phyloP scores from a whole-genome alignment of 2,329 filamentous ascomycete species.

The Lachnellula hyalina region DNA sequence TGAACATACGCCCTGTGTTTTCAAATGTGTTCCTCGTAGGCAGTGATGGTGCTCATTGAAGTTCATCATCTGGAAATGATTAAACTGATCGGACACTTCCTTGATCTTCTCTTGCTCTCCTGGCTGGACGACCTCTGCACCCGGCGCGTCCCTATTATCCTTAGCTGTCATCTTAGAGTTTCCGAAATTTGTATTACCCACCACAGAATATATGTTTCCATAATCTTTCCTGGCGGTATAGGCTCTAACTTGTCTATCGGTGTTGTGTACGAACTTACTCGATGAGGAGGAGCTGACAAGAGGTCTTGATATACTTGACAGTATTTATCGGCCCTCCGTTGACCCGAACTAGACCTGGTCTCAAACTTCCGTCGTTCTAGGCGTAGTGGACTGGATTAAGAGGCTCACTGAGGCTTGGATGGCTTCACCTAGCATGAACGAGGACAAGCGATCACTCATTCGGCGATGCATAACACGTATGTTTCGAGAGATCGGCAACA shows the following conservation, averaged over 20 bases:
- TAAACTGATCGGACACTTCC: conserved; percentile 16
- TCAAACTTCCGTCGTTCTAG: neutral
- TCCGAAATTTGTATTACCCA: neutral
- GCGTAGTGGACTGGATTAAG: neutral
- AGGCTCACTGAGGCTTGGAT: neutral
- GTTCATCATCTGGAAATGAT: conserved; percentile 18
- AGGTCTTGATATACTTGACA: no score
- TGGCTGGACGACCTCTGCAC: conserved; percentile 15
- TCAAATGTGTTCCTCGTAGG: conserved; percentile 13
- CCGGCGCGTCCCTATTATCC: conserved; percentile 5
- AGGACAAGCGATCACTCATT: neutral
- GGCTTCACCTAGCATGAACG: neutral
- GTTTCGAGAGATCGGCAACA: neutral
- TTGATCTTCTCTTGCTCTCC: conserved; percentile 15
- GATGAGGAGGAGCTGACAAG: neutral
- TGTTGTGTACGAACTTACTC: neutral
- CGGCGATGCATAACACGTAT: neutral
- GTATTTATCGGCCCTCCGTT: no score
- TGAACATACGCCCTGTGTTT: conserved; percentile 13
- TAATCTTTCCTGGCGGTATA: neutral
- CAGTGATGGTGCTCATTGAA: conserved; percentile 19
- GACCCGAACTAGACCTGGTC: neutral
- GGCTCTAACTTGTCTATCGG: neutral
- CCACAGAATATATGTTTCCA: conserved; percentile 15
- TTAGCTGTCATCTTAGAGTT: neutral